These are phyloP conservation scores for Xylariaceae sp. DNA, from an alignment of 2,329 filamentous ascomycete species.

Conservation along the genomic window DNA sequence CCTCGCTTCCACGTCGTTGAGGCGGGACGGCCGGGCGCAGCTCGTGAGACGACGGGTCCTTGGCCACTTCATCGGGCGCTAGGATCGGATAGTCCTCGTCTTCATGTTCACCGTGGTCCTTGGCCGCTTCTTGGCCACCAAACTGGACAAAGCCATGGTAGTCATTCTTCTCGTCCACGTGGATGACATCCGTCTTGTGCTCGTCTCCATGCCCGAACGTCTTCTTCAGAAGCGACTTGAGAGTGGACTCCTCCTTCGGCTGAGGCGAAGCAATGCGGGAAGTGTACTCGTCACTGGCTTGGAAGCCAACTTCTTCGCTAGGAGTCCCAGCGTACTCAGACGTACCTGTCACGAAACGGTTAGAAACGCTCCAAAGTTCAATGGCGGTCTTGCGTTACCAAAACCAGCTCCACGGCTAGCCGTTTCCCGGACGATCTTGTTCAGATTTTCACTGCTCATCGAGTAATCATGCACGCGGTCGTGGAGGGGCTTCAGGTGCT, in stretches of 20 bases:
- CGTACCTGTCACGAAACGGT: conserved; percentile 49
- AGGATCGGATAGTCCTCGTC: conserved; percentile 74
- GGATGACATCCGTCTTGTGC: not conserved
- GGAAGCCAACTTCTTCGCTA: conserved; percentile 84
- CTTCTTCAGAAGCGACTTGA: conserved; percentile 58
- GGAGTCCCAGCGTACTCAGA: conserved; percentile 67
- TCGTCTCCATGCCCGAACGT: not conserved
- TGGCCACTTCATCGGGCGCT: conserved; percentile 79
- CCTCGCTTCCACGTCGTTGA: conserved; percentile 54
- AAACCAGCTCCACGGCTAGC: conserved; percentile 47
- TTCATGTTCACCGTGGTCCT: conserved; percentile 50
- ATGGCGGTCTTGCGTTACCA: conserved; percentile 37
- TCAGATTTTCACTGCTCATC: conserved; percentile 83
- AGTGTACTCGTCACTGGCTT: conserved; percentile 78
- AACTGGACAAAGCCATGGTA: conserved; percentile 40
- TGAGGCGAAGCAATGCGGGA: conserved; percentile 69
- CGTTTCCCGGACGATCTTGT: conserved; percentile 78
- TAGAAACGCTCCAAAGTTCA: conserved; percentile 30
- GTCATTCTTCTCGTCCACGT: conserved; percentile 23
- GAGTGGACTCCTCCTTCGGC: conserved; percentile 37
- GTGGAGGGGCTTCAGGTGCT: conserved; percentile 53
- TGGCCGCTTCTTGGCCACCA: conserved; percentile 41
- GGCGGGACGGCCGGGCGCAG: conserved; percentile 80
- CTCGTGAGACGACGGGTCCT: conserved; percentile 61
- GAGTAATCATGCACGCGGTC: conserved; percentile 66